Base-by-base conservation (phyloP, 371 early-diverging fungal genomes). In the Apophysomyces ossiformis region DNA sequence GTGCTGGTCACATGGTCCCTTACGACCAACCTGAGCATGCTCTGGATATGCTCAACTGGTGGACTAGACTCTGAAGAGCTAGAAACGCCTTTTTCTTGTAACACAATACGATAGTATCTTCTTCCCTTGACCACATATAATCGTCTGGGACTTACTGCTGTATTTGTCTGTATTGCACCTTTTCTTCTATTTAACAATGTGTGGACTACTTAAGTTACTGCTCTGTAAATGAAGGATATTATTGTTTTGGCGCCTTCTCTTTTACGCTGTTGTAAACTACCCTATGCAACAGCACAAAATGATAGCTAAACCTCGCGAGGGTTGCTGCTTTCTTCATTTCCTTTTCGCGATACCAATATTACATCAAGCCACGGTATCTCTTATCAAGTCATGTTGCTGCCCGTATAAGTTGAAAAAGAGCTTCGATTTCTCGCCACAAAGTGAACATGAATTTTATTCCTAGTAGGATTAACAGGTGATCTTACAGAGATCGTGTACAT, bases 1-100 rank as follows among this genome's bases (percentile, higher is more conserved):
- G 87, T 54, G 96, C 94, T 46, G 98, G 98, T 15, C 98, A 97
- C 72, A 96, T 97, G 96, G 88, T 83, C 56, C 87, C 87, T 60
- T 84, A 87, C 58, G 89, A 87, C 65, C 82, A 83, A 74, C 89
- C 89, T 39, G 81, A 72, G 50, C 75, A 82, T 65, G 76, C 83
- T 56, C 70, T 85, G 58, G 87, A 85, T 67, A 86, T 92, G 79
- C 78, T 90, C 69, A 87, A 89, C 75, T 78, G 72, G 67, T 92
- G 92, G 92, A 73, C 21, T 21, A 21, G 21, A 16, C 54, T 50
- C 21, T 87, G 26, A 21, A 18, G n/a, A 50, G 9, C 21, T 5
- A 50, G 21, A 21, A 21, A 7, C 16, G 9, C 21, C 5, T 50
- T 6, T 5, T 21, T 4, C 5, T 18, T 11, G 9, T 18, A 50